Conservation (phyloP, 345 rosid species). For the Syzygium jambos region DNA sequence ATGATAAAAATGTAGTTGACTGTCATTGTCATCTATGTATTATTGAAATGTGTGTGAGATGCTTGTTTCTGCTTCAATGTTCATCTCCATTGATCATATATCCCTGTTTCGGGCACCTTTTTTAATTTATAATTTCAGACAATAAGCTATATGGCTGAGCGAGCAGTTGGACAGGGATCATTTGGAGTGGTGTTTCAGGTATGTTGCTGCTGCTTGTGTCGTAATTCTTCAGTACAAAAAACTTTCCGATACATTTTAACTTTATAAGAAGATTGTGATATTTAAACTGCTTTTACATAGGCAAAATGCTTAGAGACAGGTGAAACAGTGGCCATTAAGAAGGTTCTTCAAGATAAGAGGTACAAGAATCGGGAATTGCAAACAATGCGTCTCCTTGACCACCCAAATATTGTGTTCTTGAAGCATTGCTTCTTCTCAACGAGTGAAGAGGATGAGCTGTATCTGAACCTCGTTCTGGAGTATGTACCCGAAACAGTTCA, state of each 20-base stretch:
- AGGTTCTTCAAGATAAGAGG: slow-evolving; percentile 21
- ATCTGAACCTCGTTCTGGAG: slow-evolving; percentile 17
- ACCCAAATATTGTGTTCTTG: slow-evolving; percentile 17
- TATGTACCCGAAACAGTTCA: slow-evolving; percentile 20
- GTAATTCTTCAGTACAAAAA: neutral
- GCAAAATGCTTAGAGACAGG: slow-evolving; percentile 21
- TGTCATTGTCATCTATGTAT: neutral
- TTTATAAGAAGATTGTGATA: neutral
- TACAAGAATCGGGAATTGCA: slow-evolving; percentile 24
- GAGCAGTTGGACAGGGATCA: slow-evolving; percentile 15
- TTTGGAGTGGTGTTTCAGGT: slow-evolving; percentile 21
- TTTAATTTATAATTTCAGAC: slow-evolving; percentile 4
- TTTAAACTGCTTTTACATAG: neutral
- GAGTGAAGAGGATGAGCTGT: slow-evolving; percentile 15
- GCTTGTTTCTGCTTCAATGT: neutral
- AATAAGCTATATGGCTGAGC: slow-evolving; percentile 21
- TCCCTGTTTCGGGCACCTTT: neutral
- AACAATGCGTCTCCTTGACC: slow-evolving; percentile 16
- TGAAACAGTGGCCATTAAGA: slow-evolving; percentile 19
- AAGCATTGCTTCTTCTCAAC: slow-evolving; percentile 19
- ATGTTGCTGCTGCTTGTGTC: neutral
- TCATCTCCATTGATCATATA: neutral
- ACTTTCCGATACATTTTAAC: neutral
- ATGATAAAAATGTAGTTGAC: neutral
- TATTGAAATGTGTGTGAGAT: neutral